phyloP scores from a whole-genome alignment of 2,329 filamentous ascomycete species.

The Apiospora kogelbergensis region DNA sequence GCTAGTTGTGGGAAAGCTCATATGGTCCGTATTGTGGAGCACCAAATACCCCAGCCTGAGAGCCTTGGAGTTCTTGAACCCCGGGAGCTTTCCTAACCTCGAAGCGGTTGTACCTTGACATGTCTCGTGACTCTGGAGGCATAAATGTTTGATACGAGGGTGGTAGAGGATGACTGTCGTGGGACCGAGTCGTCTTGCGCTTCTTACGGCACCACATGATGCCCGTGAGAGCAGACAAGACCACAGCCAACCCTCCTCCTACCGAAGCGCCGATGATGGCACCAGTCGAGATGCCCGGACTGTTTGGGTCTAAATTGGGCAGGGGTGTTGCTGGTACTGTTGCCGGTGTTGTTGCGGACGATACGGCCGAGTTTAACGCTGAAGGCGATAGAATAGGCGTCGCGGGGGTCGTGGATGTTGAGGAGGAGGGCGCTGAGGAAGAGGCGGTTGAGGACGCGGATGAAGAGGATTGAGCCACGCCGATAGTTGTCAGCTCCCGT shows the following conservation, averaged over 20 bases:
- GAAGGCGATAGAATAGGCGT: neutral
- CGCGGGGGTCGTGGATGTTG: neutral
- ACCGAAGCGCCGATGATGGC: neutral
- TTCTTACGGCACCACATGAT: neutral
- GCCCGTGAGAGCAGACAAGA: neutral
- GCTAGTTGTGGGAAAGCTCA: no score
- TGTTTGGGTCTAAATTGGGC: neutral
- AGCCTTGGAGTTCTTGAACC: no score
- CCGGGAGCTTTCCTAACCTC: no score
- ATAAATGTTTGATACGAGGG: no score
- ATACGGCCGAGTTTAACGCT: neutral
- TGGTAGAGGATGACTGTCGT: no score
- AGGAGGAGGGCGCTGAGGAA: neutral
- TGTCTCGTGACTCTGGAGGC: no score
- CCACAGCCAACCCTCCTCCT: neutral
- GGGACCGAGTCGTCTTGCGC: neutral
- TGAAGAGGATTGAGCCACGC: neutral
- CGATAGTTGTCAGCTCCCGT: neutral
- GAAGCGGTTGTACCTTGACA: no score
- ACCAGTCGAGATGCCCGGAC: neutral
- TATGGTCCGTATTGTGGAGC: no score
- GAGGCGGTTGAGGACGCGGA: neutral
- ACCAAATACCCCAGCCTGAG: no score
- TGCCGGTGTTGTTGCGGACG: neutral
- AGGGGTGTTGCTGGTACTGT: no score